A percentile compares a stretch with the other conserved stretches of the same genome.
Evolutionary conservation across 169 alveolate species (phyloP).

Genomic region (Cryptosporidium sp.): DNA sequence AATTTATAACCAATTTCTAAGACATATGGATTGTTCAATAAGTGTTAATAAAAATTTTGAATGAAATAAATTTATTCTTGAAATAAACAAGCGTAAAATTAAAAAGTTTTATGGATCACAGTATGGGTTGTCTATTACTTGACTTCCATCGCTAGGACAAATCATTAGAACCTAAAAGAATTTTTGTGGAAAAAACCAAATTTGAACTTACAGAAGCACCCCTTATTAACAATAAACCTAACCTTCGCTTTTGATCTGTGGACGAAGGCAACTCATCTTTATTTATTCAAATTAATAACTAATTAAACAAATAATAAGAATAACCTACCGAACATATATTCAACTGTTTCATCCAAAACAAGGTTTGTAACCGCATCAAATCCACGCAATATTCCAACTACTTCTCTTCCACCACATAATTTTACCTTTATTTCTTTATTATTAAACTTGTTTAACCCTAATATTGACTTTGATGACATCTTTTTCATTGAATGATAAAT

Average conservation of each 20-base stretch:
- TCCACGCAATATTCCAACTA: slow-evolving; percentile 89
- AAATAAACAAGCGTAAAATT: neutral
- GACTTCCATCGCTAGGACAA: slow-evolving; percentile 69
- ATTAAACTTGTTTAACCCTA: slow-evolving; percentile 52
- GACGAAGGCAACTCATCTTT: neutral
- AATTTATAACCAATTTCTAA: neutral
- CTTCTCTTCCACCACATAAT: slow-evolving; percentile 87
- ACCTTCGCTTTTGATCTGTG: slow-evolving; percentile 3
- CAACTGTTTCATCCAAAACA: slow-evolving; percentile 94
- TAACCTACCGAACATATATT: slow-evolving; percentile 81
- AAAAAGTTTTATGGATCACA: neutral
- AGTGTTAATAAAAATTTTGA: too few species aligned
- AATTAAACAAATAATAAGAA: neutral
- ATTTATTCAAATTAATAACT: neutral
- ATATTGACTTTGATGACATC: slow-evolving; percentile 68
- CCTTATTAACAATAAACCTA: slow-evolving; percentile 46
- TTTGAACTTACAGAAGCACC: slow-evolving; percentile 72
- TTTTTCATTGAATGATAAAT: neutral
- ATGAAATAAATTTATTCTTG: neutral
- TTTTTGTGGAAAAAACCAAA: neutral
- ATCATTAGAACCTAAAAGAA: slow-evolving; percentile 59
- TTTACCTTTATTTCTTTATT: slow-evolving; percentile 64
- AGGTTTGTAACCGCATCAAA: slow-evolving; percentile 91
- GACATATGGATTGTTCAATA: neutral
- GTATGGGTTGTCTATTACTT: slow-evolving; percentile 48